phyloP scores from a whole-genome alignment of 164 flowering plant genomes.

The Aristolochia contorta region DNA sequence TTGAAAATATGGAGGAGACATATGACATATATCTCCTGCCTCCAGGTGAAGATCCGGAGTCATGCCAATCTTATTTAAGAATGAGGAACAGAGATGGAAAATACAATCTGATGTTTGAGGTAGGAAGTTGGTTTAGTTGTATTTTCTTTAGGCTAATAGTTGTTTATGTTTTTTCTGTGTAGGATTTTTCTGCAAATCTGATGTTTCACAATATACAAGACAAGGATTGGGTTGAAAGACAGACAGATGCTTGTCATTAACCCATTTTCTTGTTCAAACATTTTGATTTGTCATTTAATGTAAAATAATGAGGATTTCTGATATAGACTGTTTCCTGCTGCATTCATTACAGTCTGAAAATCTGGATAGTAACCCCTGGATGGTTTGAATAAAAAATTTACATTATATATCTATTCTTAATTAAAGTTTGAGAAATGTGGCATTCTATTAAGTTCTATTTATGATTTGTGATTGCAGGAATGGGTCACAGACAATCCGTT shows the following conservation, averaged over 20 bases:
- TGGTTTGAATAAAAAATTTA: no score
- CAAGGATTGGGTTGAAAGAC: no score
- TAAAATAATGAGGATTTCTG: no score
- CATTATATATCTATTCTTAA: no score
- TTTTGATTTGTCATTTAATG: no score
- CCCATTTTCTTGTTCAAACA: no score
- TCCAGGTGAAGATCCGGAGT: slow-evolving; percentile 98
- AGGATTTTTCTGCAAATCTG: no score
- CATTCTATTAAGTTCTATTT: background rate
- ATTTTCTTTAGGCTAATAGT: background rate
- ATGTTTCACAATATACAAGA: no score
- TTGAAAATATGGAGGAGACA: slow-evolving; percentile 63
- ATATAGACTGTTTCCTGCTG: no score
- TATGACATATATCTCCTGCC: slow-evolving; percentile 97
- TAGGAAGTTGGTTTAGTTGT: slow-evolving; percentile 13
- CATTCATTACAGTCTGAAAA: no score
- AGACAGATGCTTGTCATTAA: no score
- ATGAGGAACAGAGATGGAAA: slow-evolving; percentile 97
- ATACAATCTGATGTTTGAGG: slow-evolving; percentile 99
- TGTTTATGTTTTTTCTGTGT: background rate
- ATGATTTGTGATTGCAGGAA: slow-evolving; percentile 50
- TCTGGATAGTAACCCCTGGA: no score
- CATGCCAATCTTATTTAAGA: slow-evolving; percentile 93
- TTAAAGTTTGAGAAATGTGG: background rate
- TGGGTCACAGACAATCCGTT: slow-evolving; percentile 94